phyloP scores from a whole-genome alignment of 495 filamentous ascomycete species.

The Amorphotheca resinae region DNA sequence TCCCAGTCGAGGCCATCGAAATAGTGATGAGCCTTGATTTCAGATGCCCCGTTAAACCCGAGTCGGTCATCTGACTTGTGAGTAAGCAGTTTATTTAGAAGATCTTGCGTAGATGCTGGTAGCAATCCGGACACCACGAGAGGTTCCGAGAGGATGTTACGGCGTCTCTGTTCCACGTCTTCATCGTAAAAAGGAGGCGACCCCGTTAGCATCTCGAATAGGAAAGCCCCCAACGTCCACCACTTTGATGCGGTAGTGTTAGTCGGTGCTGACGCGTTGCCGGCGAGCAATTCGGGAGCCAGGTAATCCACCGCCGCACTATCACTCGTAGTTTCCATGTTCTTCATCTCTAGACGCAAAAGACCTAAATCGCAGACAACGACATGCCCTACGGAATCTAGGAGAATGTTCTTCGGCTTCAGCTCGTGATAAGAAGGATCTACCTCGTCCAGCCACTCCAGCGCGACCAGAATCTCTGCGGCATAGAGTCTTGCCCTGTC shows the following conservation, averaged over 20 bases:
- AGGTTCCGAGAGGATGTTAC: conserved; percentile 90
- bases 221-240: conserved; percentile 93
- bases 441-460: conserved; percentile 86
- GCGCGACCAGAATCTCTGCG: conserved; percentile 84
- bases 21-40: conserved; percentile 97
- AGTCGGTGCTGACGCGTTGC: conserved; percentile 39
- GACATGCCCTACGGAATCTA: conserved; percentile 77
- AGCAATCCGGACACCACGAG: conserved; percentile 70
- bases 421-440: conserved; percentile 91
- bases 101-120: conserved; percentile 76
- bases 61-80: conserved; percentile 74
- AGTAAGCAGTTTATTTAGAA: conserved; percentile 76
- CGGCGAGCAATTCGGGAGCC: conserved; percentile 83
- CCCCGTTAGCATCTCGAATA: conserved; percentile 97
- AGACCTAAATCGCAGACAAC: conserved; percentile 78
- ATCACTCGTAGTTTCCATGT: conserved; percentile 92
- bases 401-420: conserved; percentile 71
- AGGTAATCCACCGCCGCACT: conserved; percentile 96
- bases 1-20: conserved; percentile 97
- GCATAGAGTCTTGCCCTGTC: conserved; percentile 94
- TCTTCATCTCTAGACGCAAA: conserved; percentile 88
- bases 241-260: conserved; percentile 29
- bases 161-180: conserved; percentile 98
- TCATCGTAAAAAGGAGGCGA: conserved; percentile 95
- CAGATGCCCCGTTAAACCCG: conserved; percentile 80